Evolutionary conservation across 768 basidiomycete genomes (phyloP).

Genomic region (Collybia nuda): DNA sequence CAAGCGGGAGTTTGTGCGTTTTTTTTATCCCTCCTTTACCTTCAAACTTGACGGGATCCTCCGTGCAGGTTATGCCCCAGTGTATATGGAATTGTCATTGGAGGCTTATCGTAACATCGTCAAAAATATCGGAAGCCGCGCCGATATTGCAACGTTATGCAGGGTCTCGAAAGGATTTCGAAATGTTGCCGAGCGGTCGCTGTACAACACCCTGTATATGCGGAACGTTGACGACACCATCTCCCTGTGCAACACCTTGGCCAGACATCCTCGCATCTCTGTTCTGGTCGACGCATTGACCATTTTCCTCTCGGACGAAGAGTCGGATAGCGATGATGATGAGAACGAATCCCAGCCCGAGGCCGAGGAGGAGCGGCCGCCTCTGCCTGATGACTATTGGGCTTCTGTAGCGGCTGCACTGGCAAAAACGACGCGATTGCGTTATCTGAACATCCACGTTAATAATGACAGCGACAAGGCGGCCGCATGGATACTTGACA

Average conservation of each 20-base stretch:
- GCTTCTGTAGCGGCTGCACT: slow-evolving; percentile 47
- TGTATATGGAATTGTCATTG: slow-evolving; percentile 57
- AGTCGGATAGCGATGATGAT: slow-evolving; percentile 26
- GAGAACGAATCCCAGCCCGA: slow-evolving; percentile 19
- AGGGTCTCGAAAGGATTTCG: slow-evolving; percentile 58
- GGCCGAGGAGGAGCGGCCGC: slow-evolving; percentile 18
- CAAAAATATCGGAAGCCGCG: slow-evolving; percentile 46
- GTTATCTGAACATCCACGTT: slow-evolving; percentile 52
- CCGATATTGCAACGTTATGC: slow-evolving; percentile 57
- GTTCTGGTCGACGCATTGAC: slow-evolving; percentile 53
- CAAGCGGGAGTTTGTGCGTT: slow-evolving; percentile 28
- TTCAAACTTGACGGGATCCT: slow-evolving; percentile 4
- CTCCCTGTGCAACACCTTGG: slow-evolving; percentile 48
- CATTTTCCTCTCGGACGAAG: slow-evolving; percentile 37
- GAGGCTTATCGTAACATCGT: slow-evolving; percentile 62
- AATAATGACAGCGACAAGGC: slow-evolving; percentile 32
- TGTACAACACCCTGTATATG: slow-evolving; percentile 61
- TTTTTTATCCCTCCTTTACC: neutral
- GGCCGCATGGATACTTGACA: slow-evolving; percentile 38
- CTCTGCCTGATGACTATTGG: slow-evolving; percentile 47
- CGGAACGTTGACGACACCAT: slow-evolving; percentile 35
- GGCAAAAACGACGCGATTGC: slow-evolving; percentile 42
- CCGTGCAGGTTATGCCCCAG: slow-evolving; percentile 39
- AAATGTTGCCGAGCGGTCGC: slow-evolving; percentile 50
- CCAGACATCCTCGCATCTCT: slow-evolving; percentile 46